These are phyloP conservation scores for Lycium barbarum DNA, from an alignment of 257 asterid genomes.

Conservation along the genomic window DNA sequence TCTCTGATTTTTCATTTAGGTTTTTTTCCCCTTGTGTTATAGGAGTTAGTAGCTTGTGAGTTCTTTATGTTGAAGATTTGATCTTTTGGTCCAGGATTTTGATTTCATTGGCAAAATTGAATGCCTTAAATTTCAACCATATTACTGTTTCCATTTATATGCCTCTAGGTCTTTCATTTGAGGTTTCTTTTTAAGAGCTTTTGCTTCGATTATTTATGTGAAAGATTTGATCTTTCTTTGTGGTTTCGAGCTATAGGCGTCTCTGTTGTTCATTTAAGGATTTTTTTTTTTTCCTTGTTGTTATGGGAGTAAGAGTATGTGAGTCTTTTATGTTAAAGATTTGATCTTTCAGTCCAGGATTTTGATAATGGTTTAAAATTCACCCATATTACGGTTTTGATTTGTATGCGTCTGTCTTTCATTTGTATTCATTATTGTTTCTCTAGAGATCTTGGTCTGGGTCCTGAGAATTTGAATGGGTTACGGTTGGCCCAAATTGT, in stretches of 20 bases:
- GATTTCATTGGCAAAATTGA: background rate
- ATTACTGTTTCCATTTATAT: background rate
- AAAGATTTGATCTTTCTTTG: background rate
- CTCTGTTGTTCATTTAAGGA: too few relatives aligned
- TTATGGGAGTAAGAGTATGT: too few relatives aligned
- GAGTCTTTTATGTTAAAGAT: too few relatives aligned
- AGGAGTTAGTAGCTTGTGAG: background rate
- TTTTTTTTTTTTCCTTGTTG: too few relatives aligned
- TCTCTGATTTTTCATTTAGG: background rate
- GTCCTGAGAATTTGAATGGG: constrained; percentile 3
- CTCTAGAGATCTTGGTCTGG: background rate
- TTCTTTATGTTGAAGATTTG: constrained; percentile 6
- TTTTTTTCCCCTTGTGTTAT: background rate
- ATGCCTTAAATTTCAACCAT: background rate
- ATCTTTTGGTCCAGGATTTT: background rate
- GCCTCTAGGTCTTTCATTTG: background rate
- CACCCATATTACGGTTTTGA: too few relatives aligned
- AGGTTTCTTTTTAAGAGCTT: background rate
- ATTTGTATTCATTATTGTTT: background rate
- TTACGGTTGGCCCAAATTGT: background rate
- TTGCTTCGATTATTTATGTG: background rate
- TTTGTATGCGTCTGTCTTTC: background rate
- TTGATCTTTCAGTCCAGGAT: background rate
- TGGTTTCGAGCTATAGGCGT: too few relatives aligned
- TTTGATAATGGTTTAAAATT: background rate